Percentiles rank a stretch among this genome's conserved stretches.
phyloP scores from a whole-genome alignment of 164 flowering plant species.

The Vitis amurensis region DNA sequence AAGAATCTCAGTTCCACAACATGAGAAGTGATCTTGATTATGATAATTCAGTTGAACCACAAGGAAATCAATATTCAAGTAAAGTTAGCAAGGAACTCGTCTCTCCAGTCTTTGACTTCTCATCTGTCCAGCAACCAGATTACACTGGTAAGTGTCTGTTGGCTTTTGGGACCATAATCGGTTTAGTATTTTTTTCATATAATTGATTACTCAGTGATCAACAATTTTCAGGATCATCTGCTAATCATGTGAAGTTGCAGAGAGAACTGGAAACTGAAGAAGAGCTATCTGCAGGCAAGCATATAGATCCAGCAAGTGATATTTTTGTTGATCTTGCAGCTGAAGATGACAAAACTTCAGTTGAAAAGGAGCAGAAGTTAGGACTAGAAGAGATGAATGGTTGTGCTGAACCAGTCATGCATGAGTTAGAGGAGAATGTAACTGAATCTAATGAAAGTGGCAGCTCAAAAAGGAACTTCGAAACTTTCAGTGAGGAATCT shows the following conservation, averaged over 20 bases:
- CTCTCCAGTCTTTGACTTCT: not conserved
- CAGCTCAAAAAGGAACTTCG: not conserved
- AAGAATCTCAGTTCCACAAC: not conserved
- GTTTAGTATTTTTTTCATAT: not conserved
- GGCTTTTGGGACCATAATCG: not conserved
- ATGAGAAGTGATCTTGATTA: not conserved
- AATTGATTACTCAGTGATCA: not conserved
- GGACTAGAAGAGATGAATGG: not conserved
- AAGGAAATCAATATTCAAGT: too few species aligned
- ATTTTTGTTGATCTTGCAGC: not conserved
- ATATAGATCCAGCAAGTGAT: not conserved
- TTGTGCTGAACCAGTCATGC: not conserved
- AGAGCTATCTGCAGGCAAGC: not conserved
- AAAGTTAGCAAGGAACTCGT: not conserved
- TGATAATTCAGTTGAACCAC: not conserved
- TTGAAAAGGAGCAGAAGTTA: not conserved
- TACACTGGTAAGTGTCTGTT: conserved; percentile 4
- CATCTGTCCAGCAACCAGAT: not conserved
- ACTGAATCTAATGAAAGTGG: not conserved
- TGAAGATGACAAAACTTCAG: not conserved
- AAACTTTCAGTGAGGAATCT: too few species aligned
- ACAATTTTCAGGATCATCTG: not conserved
- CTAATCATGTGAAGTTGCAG: not conserved
- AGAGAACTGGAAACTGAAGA: not conserved
- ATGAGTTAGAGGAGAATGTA: not conserved